Evolutionary conservation across 2,329 filamentous ascomycete genomes (phyloP), one percentile per base, ranked within the genome.

Genomic region (Aspergillus sergii): DNA sequence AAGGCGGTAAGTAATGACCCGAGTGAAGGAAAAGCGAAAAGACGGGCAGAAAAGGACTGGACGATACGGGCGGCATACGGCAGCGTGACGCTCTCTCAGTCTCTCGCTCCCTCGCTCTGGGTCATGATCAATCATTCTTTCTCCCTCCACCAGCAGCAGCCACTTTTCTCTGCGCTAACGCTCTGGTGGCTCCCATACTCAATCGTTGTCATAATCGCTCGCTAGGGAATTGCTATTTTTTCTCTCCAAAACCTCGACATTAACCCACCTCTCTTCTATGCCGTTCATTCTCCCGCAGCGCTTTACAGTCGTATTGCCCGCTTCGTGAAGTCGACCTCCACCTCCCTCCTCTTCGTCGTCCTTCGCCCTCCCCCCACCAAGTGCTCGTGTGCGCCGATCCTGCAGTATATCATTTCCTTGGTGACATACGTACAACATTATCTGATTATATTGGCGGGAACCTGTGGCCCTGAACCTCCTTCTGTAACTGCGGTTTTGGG

Each of bases 241-340:
- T 39, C 46, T 36, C 34, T 50, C 55, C 41, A 34, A 58, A 46
- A 43, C 55, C 60, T 61, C 58, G 51, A 63, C 64, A 60, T 60
- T 58, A 61, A 69, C 64, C 60, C 60, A 64, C 62, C 63, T 66
- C 68, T 71, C 51, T 61, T 68, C 71, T 71, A 77, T 78, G 76
- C 74, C 72, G 71, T 66, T 68, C 67, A 64, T 67, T 65, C 68
- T 71, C 64, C 69, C 70, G 69, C 74, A 66, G 69, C 72, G 66
- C 70, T 72, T 61, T 69, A 68, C 71, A 65, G 65, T 76, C 69
- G 69, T 74, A 66, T 71, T 72, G 71, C 73, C 73, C 71, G 69
- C 73, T 72, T 76, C 69, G 60, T 76, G 64, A 66, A 74, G 68
- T 67, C 68, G 69, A 69, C 66, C 71, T 70, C 69, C 64, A 63